Base-by-base conservation (phyloP, 2,329 filamentous ascomycete species). In the Rutstroemia sp. region DNA sequence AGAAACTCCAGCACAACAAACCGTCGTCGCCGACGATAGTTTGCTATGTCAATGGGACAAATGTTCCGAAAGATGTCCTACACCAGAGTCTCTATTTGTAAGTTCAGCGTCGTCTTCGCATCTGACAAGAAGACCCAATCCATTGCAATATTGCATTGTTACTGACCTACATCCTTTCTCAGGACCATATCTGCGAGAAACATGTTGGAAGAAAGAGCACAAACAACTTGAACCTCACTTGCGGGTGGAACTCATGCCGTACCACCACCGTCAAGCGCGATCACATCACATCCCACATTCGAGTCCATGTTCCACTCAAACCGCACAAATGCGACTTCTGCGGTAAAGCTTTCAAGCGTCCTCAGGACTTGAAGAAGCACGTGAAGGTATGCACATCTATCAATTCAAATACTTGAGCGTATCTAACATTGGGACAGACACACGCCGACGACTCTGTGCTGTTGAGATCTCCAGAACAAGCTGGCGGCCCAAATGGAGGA, bases 251-350 rank as follows among this genome's bases (percentile, higher is more conserved):
- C 66, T 88, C 87, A 62, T 99, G 94, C 77, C 86, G 91, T 61
- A 97, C 92, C 21, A 96, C 92, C 48, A 97, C 92, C 2, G 92
- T 97, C 71, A 97, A 99, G 81, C 90, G 94, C 68, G 94, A 97
- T 69, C 94, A 99, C 76, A 99, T 99, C 74, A 99, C 94, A 51
- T 97, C 94, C 51, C 94, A 99, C 74, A 96, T 99, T 67, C 89
- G 94, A 63, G 94, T 97, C 54, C 94, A 99, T 72, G 92, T 99
- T n/a, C 94, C 94, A 1, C 78, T 99, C 60, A 99, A 99, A 80
- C 94, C 94, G 64, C 94, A 99, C 78, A 97, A 96, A 75, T 99
- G 94, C 73, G 92, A 96, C 71, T 95, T 96, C 75, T 99, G 94
- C 70, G 90, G 90, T 70, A 99, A 99, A 78, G 92, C 92, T 1